Base-by-base conservation (phyloP, 129 eudicot genomes). In the Lonicera japonica region DNA sequence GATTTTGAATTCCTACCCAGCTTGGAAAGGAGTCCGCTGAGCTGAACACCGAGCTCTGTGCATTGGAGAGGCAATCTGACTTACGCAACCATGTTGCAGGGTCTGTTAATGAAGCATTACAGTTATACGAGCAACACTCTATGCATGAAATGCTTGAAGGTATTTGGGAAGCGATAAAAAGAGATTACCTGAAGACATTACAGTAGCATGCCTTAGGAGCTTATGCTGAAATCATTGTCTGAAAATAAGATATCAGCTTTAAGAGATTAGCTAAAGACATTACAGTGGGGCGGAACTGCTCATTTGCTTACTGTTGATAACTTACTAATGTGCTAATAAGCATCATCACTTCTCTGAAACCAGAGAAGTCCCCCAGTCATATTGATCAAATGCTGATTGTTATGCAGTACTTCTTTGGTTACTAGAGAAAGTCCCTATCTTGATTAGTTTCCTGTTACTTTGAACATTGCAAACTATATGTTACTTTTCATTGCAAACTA, bases 1-100 rank as follows among this genome's bases (percentile, higher is more conserved):
- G 36, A 11, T 0, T 36, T 58, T 29, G 14, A 17, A 47, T 64
- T 24, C 38, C 5, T 24, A 62, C 34, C 21, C 65, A 86, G 92
- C 85, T 83, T 55, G 92, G 76, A 57, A 82, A 75, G 63, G 94
- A 83, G 79, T 79, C 85, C 61, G 83, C 74, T 57, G 80, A 75
- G 41, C 75, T 90, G 73, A 76, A 71, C 69, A 82, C 68, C 70
- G 87, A 90, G 73, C 76, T 90, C 25, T 67, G 56, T 57, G 71
- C 58, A 65, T 62, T 90, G 63, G 95, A 90, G 66, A 81, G 66
- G 63, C 84, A 79, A 70, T 83, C 87, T 12, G 54, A 36, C 41
- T 71, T 77, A 41, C 77, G 68, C 58, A 81, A 73, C 68, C 85
- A 67, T 14, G 61, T 46, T 70, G 73, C 82, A 58, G 77, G 60